Evolutionary conservation across 306 rosid species (phyloP).

Genomic region (Vigna trinervia): DNA sequence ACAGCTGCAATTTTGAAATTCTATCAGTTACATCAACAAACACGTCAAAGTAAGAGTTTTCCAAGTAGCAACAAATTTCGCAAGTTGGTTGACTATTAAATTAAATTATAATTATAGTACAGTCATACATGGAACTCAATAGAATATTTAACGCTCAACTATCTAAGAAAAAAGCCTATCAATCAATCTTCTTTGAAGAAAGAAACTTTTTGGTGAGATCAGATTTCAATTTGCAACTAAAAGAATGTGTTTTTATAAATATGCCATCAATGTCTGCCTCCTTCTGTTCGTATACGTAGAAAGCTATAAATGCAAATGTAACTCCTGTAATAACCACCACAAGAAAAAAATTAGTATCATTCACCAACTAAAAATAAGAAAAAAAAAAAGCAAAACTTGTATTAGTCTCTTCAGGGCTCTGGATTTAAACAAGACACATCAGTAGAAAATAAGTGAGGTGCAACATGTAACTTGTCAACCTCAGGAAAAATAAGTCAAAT

Average conservation of each 20-base stretch:
- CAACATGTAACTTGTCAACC: background rate
- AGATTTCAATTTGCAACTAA: conserved; percentile 69
- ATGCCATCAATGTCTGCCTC: conserved; percentile 77
- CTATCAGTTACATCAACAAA: background rate
- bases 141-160: conserved; percentile 30
- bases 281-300: conserved; percentile 76
- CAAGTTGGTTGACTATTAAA: background rate
- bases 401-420: conserved; percentile 10
- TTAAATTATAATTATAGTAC: conserved; percentile 41
- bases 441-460: conserved; percentile 1
- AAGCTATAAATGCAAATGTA: conserved; percentile 64
- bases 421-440: conserved; percentile 6
- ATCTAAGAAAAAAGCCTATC: conserved; percentile 40
- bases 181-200: conserved; percentile 63
- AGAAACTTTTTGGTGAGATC: conserved; percentile 54
- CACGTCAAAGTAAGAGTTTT: conserved; percentile 14
- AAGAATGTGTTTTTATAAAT: conserved; percentile 50
- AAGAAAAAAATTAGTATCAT: conserved; percentile 29
- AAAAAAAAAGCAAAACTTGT: background rate
- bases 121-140: conserved; percentile 38
- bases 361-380: background rate
- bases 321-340: conserved; percentile 64
- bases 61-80: too few species aligned
- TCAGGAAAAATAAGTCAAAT: conserved; percentile 1
- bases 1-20: background rate